Evolutionary conservation across 148 eudicot genomes (phyloP).

Genomic region (Rhododendron ovatum): DNA sequence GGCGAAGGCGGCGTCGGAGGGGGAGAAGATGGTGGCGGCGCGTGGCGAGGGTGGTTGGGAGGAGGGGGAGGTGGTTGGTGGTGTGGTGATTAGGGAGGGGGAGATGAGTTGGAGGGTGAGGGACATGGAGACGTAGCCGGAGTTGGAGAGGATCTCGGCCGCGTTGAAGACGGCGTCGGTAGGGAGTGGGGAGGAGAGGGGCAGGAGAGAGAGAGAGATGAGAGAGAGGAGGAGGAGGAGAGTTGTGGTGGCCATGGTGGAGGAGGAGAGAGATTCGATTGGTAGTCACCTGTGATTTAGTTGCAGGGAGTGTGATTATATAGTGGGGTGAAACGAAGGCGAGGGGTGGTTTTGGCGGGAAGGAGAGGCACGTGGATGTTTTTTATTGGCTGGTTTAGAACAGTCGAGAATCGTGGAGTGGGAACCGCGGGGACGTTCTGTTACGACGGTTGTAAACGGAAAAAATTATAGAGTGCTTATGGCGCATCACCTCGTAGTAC

Average conservation of each 20-base stretch:
- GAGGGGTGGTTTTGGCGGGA: conserved; percentile 3
- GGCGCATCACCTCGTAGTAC: too few relatives aligned
- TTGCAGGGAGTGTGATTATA: neutral
- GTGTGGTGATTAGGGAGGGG: conserved; percentile 17
- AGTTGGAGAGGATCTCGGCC: conserved; percentile 46
- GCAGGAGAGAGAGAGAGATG: conserved; percentile 10
- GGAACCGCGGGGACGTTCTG: neutral
- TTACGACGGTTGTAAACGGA: neutral
- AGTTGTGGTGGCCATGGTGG: conserved; percentile 19
- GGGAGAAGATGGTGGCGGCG: conserved; percentile 49
- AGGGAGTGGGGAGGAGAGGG: conserved; percentile 28
- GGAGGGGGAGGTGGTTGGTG: neutral
- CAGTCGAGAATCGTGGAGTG: neutral
- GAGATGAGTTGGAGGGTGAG: conserved; percentile 49
- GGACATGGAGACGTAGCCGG: conserved; percentile 63
- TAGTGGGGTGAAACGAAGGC: neutral
- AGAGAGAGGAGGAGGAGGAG: conserved; percentile 5
- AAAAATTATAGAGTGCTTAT: too few relatives aligned
- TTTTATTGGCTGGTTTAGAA: neutral
- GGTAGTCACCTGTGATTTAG: neutral
- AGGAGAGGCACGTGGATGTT: neutral
- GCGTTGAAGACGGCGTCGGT: conserved; percentile 35
- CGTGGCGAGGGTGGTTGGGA: conserved; percentile 7
- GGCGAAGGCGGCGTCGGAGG: conserved; percentile 37
- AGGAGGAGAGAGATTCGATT: neutral